Conservation (phyloP, 176 grass and related monocot genomes). For the Tuctoria greenei region DNA sequence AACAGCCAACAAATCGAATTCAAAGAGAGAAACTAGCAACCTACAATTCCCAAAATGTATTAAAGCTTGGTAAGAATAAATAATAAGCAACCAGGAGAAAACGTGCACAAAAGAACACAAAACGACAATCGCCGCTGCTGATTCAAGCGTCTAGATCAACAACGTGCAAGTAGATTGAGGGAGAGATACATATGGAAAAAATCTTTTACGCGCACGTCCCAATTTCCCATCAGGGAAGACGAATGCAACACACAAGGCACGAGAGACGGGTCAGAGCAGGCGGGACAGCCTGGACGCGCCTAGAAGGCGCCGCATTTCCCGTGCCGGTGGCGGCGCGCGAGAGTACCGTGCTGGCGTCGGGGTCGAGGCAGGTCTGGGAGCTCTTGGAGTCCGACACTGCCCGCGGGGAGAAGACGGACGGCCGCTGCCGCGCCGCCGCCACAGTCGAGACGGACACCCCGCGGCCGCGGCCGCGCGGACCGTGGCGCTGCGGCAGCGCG, state of each 20-base stretch:
- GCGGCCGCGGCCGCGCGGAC: neutral
- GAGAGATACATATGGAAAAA: neutral
- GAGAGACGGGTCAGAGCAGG: conserved; percentile 14
- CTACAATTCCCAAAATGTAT: conserved; percentile 21
- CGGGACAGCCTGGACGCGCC: neutral
- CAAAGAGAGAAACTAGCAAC: neutral
- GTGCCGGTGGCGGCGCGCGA: neutral
- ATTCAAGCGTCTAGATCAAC: conserved; percentile 22
- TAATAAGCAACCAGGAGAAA: neutral
- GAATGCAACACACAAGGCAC: neutral
- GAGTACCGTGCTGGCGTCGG: conserved; percentile 85
- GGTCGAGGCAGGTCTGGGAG: conserved; percentile 95
- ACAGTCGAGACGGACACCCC: conserved; percentile 5
- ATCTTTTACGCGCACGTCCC: conserved; percentile 2
- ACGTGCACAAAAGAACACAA: conserved; percentile 21
- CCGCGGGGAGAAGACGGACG: conserved; percentile 62
- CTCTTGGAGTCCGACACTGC: conserved; percentile 86
- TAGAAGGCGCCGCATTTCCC: conserved; percentile 32
- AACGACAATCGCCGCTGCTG: conserved; percentile 7
- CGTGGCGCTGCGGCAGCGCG: conserved; percentile 34
- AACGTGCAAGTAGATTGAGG: neutral
- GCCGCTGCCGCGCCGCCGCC: conserved; percentile 16
- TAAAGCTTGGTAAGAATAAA: conserved; percentile 17
- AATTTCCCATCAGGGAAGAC: conserved; percentile 29
- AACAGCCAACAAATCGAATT: neutral